Evolutionary conservation across 768 basidiomycete genomes (phyloP), one percentile per base, ranked within the genome.

Genomic region (Auricularia cornea): DNA sequence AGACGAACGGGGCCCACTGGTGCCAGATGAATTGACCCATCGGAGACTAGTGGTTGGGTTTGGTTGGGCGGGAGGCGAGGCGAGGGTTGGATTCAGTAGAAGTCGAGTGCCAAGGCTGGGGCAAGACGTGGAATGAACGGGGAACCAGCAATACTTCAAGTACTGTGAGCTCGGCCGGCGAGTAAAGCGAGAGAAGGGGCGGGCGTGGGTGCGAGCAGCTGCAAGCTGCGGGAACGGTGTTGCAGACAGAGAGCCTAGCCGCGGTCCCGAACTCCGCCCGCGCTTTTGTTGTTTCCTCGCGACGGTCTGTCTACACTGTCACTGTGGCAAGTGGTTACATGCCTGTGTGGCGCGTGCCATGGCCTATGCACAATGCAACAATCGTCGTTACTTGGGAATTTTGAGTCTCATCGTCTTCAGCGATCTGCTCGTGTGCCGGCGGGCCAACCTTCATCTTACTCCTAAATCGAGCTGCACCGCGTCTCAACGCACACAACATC

Each of bases 11-110:
- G 68, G 84, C 78, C 72, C 89, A 85, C 68, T 90, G 84, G 74
- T 90, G 85, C 90, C 90, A 92, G 68, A 92, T 75, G 67, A 94
- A 81, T 59, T 84, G 86, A 65, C 90, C 92, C 92, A 93, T 94
- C 66, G 66, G 74, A 54, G 63, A 63, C 56, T 60, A 64, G 68
- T 66, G 35, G 14, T 59, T 41, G 40, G 26, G 63, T 64, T 52
- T 56, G 40, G 59, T 64, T 48, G 62, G 56, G 40, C 12, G 30
- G 31, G 59, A 40, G 23, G 54, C 18, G 31, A 18, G 16, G 41
- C 59, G 59, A 62, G 57, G 28, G 52, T 33, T 20, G 54, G 66
- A 12, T 38, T n/a, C 0, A 0, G 38, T 30, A 5, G 48, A 33
- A 35, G 61, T 32, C 54, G 54, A 30, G 54, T 14, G 26, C 6